A percentile compares a stretch with the other conserved stretches of the same genome.
phyloP scores from a whole-genome alignment of 164 flowering plant species.

The Berberis thunbergii region DNA sequence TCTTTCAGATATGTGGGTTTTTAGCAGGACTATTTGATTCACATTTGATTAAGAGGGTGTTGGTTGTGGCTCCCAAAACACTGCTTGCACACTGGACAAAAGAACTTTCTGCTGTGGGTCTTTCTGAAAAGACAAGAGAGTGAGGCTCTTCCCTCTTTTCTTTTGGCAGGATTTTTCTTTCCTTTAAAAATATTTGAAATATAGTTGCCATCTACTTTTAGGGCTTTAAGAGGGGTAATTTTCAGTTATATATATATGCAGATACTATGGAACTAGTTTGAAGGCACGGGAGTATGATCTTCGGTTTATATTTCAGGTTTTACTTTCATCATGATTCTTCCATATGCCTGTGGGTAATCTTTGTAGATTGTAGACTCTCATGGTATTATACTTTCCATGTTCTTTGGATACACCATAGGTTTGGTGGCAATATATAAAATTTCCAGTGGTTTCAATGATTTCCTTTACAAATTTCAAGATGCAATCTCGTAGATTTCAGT shows the following conservation, averaged over 20 bases:
- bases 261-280: slow-evolving; percentile 57
- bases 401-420: neutral
- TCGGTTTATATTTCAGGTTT: slow-evolving; percentile 80
- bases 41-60: slow-evolving; percentile 60
- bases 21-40: slow-evolving; percentile 84
- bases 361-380: neutral
- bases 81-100: slow-evolving; percentile 87
- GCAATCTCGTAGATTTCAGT: neutral
- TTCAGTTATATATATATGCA: slow-evolving; percentile 17
- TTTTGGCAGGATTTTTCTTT: neutral
- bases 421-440: no score
- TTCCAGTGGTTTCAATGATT: no score
- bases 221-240: neutral
- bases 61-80: slow-evolving; percentile 94
- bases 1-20: slow-evolving; percentile 69
- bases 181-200: neutral
- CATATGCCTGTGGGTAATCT: neutral
- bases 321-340: neutral
- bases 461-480: neutral
- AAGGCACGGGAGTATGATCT: slow-evolving; percentile 78
- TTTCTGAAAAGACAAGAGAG: slow-evolving; percentile 76
- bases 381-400: no score
- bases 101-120: slow-evolving; percentile 76
- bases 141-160: slow-evolving; percentile 23
- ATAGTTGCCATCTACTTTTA: neutral